A percentile compares a stretch with the other conserved stretches of the same genome.
phyloP scores from a whole-genome alignment of 345 rosid genomes.

The Punica granatum region DNA sequence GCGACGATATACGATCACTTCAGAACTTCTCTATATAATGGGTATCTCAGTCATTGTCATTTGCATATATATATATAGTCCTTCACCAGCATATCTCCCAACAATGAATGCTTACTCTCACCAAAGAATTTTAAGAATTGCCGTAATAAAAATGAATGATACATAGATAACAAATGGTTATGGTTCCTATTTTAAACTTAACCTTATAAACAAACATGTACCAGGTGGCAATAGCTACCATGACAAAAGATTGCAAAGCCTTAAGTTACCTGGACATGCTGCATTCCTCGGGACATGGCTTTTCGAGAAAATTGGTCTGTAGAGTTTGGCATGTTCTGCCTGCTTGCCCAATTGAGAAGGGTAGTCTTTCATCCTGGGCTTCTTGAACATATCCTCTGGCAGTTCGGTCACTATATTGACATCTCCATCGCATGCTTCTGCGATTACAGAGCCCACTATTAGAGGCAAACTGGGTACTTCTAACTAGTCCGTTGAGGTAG shows the following conservation, averaged over 20 bases:
- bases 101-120: background rate
- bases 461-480: background rate
- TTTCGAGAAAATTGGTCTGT: constrained; percentile 27
- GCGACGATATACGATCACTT: no score
- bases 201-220: background rate
- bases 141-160: background rate
- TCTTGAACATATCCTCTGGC: constrained; percentile 40
- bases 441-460: background rate
- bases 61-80: background rate
- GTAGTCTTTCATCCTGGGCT: constrained; percentile 32
- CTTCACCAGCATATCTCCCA: background rate
- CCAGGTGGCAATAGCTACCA: background rate
- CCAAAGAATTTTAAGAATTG: background rate
- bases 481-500: background rate
- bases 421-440: constrained; percentile 26
- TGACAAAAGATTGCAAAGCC: background rate
- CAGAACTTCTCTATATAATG: no score
- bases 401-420: constrained; percentile 42
- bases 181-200: background rate
- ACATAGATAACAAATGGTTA: background rate
- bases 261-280: constrained; percentile 14
- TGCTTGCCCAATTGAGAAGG: constrained; percentile 6
- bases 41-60: background rate
- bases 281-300: constrained; percentile 10
- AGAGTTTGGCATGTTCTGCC: constrained; percentile 1